Base-by-base conservation (phyloP, 2,329 filamentous ascomycete genomes). In the Colletotrichum orchidophilum region DNA sequence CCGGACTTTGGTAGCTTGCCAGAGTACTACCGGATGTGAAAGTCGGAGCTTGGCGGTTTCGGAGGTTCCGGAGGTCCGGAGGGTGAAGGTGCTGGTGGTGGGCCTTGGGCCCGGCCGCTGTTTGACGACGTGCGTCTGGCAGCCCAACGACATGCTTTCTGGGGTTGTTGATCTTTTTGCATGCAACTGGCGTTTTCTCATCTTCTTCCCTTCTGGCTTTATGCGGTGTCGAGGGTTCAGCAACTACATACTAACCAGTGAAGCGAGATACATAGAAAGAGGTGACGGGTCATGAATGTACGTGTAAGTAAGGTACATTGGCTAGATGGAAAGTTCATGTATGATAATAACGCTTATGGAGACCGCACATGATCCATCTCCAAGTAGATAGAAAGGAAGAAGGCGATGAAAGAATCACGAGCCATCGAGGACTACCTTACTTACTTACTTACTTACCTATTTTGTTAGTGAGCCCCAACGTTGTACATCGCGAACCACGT, bases 1-100 rank as follows among this genome's bases (percentile, higher is more conserved):
- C 90, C 89, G 2, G 83, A 84, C 72, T 92, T 90, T 78, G 78
- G 78, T 2, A 83, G 80, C 1, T 77, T 92, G 57, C 79, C 84
- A 1, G 89, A 91, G 81, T 85, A 82, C 24, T 89, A 86, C 73
- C 80, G 75, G 77, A 27, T 35, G 54, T 70, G 12, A 55, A n/a
- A 42, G 3, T 1, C 21, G 39, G 11, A 11, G n/a, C 6, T n/a
- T n/a, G n/a, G n/a, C 11, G n/a, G 3, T 29, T 63, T 27, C 35
- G 46, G 52, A 33, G 39, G 49, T 53, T 52, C 60, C 60, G 60
- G 31, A 59, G 57, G 57, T 29, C 57, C 60, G 60, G 60, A 29
- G 15, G 60, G 6, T 15, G 39, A 24, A 18, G 61, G 12, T 26
- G 15, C 8, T 64, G 5, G 24, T 39, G 27, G 46, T 29, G 26